These are phyloP conservation scores for Sinapis alba DNA, from an alignment of 441 rosid species.

Conservation along the genomic window DNA sequence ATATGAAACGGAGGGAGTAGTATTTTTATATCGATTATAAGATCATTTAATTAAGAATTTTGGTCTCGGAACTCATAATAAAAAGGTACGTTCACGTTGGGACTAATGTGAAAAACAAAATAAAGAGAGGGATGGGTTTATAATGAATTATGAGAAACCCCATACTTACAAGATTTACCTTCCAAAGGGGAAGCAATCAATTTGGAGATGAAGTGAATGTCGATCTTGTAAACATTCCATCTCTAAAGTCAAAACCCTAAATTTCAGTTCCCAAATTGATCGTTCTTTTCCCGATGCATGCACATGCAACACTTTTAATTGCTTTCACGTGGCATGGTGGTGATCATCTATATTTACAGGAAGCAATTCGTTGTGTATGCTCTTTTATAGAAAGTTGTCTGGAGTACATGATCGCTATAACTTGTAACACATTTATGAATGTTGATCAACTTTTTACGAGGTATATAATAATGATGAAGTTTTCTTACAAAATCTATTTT, in stretches of 20 bases:
- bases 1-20: no score
- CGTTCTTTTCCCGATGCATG: conserved; percentile 39
- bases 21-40: background rate
- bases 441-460: background rate
- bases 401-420: conserved; percentile 1
- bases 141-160: conserved; percentile 32
- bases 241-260: conserved; percentile 39
- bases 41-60: conserved; percentile 3
- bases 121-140: conserved; percentile 39
- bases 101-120: conserved; percentile 35
- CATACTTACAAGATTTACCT: conserved; percentile 38
- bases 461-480: background rate
- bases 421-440: background rate
- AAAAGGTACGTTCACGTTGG: conserved; percentile 34
- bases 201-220: conserved; percentile 31
- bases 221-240: conserved; percentile 40
- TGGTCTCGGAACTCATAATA: conserved; percentile 33
- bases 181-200: conserved; percentile 38
- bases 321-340: conserved; percentile 37
- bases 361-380: conserved; percentile 1
- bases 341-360: conserved; percentile 11
- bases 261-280: conserved; percentile 38
- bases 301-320: conserved; percentile 38
- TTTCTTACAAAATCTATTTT: background rate
- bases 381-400: conserved; percentile 19